Percentiles rank a stretch among this genome's conserved stretches.
phyloP scores from a whole-genome alignment of 345 rosid species.

The Moricandia moricandioides region DNA sequence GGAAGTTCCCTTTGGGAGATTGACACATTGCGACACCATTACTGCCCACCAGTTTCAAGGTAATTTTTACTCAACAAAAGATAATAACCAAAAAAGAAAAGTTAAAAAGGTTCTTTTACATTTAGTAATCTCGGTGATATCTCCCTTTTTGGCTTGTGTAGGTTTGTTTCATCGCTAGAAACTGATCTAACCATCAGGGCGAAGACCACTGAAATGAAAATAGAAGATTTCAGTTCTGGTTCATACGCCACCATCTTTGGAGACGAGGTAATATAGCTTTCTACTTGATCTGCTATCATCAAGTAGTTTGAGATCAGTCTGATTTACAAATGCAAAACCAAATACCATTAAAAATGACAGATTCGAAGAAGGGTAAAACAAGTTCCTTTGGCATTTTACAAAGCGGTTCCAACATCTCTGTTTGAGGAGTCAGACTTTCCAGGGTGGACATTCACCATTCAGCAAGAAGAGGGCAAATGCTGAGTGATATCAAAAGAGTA shows the following conservation, averaged over 20 bases:
- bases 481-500: constrained; percentile 10
- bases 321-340: no score
- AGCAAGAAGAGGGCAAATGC: constrained; percentile 19
- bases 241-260: constrained; percentile 89
- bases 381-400: constrained; percentile 83
- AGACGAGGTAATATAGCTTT: constrained; percentile 62
- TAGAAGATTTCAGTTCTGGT: constrained; percentile 78
- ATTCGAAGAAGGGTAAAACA: constrained; percentile 81
- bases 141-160: constrained; percentile 26
- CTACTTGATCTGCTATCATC: no score
- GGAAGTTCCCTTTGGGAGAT: constrained; percentile 98
- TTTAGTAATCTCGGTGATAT: background rate
- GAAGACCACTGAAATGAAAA: constrained; percentile 67
- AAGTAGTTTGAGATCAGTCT: no score
- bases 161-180: constrained; percentile 82
- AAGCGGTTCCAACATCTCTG: constrained; percentile 54
- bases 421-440: constrained; percentile 72
- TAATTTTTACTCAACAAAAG: constrained; percentile 22
- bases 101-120: background rate
- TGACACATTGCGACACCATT: constrained; percentile 76
- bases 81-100: background rate
- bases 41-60: constrained; percentile 97
- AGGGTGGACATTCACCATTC: constrained; percentile 67
- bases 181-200: constrained; percentile 82
- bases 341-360: constrained; percentile 40